A percentile compares a stretch with the other conserved stretches of the same genome.
These are phyloP conservation scores for Strigomonas galati DNA, from an alignment of 208 protist genomes.

Conservation along the genomic window DNA sequence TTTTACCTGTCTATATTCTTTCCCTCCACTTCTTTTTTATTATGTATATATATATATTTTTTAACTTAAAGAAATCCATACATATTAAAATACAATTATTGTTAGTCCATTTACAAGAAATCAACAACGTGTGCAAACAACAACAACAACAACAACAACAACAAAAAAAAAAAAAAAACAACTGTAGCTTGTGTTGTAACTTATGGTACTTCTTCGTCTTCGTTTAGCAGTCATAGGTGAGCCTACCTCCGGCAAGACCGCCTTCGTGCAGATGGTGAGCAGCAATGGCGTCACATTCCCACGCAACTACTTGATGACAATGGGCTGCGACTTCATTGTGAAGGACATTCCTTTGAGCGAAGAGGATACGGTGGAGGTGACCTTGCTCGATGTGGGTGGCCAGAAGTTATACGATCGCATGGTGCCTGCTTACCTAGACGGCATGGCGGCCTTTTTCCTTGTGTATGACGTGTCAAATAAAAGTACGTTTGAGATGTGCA, in stretches of 20 bases:
- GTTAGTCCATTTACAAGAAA: background rate
- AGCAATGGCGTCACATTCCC: conserved; percentile 86
- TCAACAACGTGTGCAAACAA: conserved; percentile 7
- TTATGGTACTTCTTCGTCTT: conserved; percentile 84
- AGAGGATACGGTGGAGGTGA: conserved; percentile 83
- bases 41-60: background rate
- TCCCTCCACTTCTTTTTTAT: background rate
- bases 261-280: conserved; percentile 89
- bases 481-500: conserved; percentile 83
- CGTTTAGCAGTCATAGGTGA: conserved; percentile 86
- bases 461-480: conserved; percentile 92
- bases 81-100: no score
- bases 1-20: background rate
- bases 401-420: conserved; percentile 84
- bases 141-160: conserved; percentile 8
- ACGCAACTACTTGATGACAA: conserved; percentile 92
- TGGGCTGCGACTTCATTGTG: conserved; percentile 88
- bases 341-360: conserved; percentile 82
- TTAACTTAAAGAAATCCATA: no score
- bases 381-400: conserved; percentile 82
- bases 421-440: conserved; percentile 65
- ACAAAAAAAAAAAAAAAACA: background rate
- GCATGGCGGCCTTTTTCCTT: conserved; percentile 70
- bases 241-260: conserved; percentile 87
- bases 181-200: background rate